Conservation (phyloP, 257 asterid species). For the Thymus mandschuricus region DNA sequence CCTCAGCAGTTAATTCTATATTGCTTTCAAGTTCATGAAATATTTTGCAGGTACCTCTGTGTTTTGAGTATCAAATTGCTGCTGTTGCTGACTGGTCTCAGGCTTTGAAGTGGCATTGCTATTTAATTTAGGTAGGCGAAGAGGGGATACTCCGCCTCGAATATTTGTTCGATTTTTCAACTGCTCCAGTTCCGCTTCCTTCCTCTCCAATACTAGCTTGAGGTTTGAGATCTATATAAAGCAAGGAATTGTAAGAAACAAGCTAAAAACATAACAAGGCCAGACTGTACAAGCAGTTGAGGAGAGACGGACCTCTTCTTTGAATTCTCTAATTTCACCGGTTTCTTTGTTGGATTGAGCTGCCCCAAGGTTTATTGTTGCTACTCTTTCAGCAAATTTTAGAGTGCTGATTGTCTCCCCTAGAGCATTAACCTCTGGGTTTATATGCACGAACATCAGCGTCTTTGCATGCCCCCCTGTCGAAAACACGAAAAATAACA, state of each 20-base stretch:
- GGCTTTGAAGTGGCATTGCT: constrained; percentile 51
- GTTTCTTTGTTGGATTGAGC: constrained; percentile 85
- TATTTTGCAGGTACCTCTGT: constrained; percentile 59
- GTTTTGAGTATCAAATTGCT: constrained; percentile 44
- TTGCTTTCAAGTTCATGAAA: constrained; percentile 8
- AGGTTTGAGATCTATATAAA: constrained; percentile 74
- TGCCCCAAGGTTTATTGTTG: constrained; percentile 85
- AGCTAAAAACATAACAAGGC: constrained; percentile 15
- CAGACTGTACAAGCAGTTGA: constrained; percentile 25
- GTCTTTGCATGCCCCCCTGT: constrained; percentile 49
- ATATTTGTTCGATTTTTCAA: constrained; percentile 53
- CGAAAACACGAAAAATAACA: constrained; percentile 27
- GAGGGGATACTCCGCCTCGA: constrained; percentile 70
- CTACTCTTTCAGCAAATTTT: constrained; percentile 91
- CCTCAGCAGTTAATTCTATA: not conserved
- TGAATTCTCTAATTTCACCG: constrained; percentile 72
- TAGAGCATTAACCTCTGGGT: constrained; percentile 73
- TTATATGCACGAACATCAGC: constrained; percentile 89
- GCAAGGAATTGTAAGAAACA: constrained; percentile 27
- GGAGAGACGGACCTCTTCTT: constrained; percentile 69
- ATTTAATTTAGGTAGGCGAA: constrained; percentile 56
- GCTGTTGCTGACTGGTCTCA: constrained; percentile 54
- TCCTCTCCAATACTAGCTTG: constrained; percentile 72
- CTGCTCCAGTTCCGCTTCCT: constrained; percentile 82
- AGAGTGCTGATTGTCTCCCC: constrained; percentile 90